phyloP scores from a whole-genome alignment of 139 green algal genomes.

The Spirogloea muscicola region DNA sequence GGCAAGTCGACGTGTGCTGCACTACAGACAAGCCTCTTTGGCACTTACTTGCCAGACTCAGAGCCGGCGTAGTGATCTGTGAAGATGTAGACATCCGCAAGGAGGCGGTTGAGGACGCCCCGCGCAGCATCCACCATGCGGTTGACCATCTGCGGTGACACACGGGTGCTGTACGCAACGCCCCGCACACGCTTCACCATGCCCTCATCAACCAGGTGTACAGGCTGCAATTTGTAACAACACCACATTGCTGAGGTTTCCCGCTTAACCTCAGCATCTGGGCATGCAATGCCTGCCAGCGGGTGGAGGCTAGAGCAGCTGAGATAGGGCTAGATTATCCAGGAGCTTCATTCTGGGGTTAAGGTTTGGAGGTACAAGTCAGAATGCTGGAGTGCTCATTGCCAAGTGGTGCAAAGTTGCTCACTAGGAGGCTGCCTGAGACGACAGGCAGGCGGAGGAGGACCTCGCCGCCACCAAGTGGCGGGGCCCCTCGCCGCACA shows the following conservation, averaged over 20 bases:
- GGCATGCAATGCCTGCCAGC: background rate
- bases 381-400: no score
- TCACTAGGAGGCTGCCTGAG: background rate
- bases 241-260: background rate
- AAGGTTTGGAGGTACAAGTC: no score
- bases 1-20: background rate
- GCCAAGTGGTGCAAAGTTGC: no score
- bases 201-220: slow-evolving; percentile 77
- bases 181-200: slow-evolving; percentile 93
- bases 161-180: slow-evolving; percentile 80
- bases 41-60: slow-evolving; percentile 43
- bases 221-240: slow-evolving; percentile 14
- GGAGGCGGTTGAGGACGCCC: slow-evolving; percentile 84
- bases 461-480: slow-evolving; percentile 82
- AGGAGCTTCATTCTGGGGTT: no score
- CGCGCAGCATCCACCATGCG: slow-evolving; percentile 71
- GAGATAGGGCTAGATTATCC: background rate
- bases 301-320: background rate
- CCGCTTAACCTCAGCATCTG: background rate
- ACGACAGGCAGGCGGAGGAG: slow-evolving; percentile 51
- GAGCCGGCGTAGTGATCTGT: slow-evolving; percentile 83
- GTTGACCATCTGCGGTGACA: slow-evolving; percentile 71
- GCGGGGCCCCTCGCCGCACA: slow-evolving; percentile 66
- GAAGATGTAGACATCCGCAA: slow-evolving; percentile 98
- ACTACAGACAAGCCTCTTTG: background rate